phyloP scores from a whole-genome alignment of 2,329 filamentous ascomycete genomes.

The Penicillium palitans region DNA sequence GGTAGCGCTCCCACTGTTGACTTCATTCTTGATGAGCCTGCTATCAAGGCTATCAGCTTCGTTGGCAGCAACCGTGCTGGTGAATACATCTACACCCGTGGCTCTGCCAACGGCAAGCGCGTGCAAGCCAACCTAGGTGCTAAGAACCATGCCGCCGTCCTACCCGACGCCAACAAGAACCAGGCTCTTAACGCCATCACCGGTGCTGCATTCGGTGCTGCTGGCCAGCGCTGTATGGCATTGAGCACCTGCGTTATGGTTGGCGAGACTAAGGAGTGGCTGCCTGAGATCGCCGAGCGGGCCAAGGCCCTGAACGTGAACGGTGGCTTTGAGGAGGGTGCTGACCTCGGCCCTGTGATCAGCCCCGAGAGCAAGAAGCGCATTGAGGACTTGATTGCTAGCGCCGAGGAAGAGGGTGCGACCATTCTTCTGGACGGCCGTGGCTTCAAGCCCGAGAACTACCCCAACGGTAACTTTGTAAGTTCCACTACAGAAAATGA shows the following conservation, averaged over 20 bases:
- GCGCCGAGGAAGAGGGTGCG: conserved; percentile 63
- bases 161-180: conserved; percentile 70
- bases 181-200: conserved; percentile 65
- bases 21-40: conserved; percentile 67
- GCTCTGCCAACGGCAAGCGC: conserved; percentile 69
- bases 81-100: conserved; percentile 67
- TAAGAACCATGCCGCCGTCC: conserved; percentile 68
- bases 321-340: conserved; percentile 63
- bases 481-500: conserved; percentile 27
- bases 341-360: conserved; percentile 66
- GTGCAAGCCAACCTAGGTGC: conserved; percentile 69
- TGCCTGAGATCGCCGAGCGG: conserved; percentile 62
- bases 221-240: conserved; percentile 70
- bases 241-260: conserved; percentile 65
- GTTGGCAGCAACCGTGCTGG: conserved; percentile 68
- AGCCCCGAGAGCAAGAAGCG: conserved; percentile 63
- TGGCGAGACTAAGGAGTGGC: conserved; percentile 66
- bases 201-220: conserved; percentile 67
- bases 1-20: conserved; percentile 65
- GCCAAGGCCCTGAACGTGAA: conserved; percentile 62
- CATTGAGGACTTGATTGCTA: conserved; percentile 62
- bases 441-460: conserved; percentile 61
- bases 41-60: conserved; percentile 68
- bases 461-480: conserved; percentile 67
- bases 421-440: conserved; percentile 64